Base-by-base conservation (phyloP, 2,329 filamentous ascomycete genomes). In the Colletotrichum siamense region DNA sequence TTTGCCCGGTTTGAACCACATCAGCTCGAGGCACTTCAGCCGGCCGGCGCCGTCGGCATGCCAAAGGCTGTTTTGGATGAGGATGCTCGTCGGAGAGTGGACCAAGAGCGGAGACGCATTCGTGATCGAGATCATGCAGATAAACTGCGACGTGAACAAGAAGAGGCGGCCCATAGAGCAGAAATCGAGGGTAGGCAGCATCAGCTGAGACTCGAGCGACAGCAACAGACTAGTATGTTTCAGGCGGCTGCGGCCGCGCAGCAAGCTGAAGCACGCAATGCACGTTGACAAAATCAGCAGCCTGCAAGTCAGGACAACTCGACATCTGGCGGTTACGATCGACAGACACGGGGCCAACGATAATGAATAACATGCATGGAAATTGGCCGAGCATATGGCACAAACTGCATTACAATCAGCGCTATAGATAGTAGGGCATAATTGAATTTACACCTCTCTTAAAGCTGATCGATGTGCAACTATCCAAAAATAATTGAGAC, bases 391-490 rank as follows among this genome's bases (percentile, higher is more conserved):
- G 3, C 39, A 12, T 10, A n/a, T n/a, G 18, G 39, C 18, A n/a
- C 18, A n/a, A 18, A 10, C n/a, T 49, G 18, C 18, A n/a, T 49
- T n/a, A n/a, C 16, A 10, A 0, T 10, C 1, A 49, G 39, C 1
- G 36, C 8, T 39, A 16, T 39, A 39, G 15, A 39, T 5, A 39
- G 0, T 39, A 39, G 36, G 16, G 5, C 7, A 9, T 1, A 39
- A 3, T 5, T 39, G 16, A 16, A 39, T 39, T 39, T 16, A 18
- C 8, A 18, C 36, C 16, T 39, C 36, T 39, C 36, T 18, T 0
- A 3, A 39, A 18, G 8, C 36, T 18, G 16, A 8, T 30, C 2
- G 0, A 8, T 0, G 15, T 18, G 8, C 1, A 9, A 18, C 1
- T 39, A 18, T 18, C 18, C 36, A 15, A 9, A 2, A 1, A 18